Conservation (phyloP, 352 stramenopile genomes). For the Thraustochytrium striatum region DNA sequence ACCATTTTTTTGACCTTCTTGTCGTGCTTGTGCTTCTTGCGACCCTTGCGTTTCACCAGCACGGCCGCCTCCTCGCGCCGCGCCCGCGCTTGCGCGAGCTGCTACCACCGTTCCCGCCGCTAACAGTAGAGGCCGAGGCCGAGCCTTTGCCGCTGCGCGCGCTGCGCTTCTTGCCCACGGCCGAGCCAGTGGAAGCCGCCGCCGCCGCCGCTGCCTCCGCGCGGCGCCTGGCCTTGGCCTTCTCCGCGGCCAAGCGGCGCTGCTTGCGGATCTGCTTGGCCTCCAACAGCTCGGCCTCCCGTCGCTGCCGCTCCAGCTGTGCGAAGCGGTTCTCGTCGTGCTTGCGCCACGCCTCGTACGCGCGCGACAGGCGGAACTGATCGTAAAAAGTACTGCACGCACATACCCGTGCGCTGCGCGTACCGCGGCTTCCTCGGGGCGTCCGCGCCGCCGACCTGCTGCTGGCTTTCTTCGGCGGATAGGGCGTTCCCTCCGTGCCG, state of each 20-base stretch:
- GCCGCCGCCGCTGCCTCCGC: background rate
- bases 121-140: no score
- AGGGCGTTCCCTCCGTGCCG: background rate
- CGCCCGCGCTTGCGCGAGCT: no score
- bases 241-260: background rate
- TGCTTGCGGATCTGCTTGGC: constrained; percentile 12
- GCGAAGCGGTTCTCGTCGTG: constrained; percentile 8
- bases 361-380: constrained; percentile 26
- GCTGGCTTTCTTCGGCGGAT: no score
- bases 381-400: constrained; percentile 47
- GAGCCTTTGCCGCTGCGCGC: no score
- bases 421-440: no score
- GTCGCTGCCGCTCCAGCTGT: background rate
- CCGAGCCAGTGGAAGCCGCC: background rate
- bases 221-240: background rate
- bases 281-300: constrained; percentile 10
- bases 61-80: no score
- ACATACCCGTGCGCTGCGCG: background rate
- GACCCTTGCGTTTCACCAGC: no score
- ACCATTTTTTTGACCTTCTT: constrained; percentile 3
- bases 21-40: background rate
- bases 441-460: no score
- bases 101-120: no score
- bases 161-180: background rate
- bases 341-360: constrained; percentile 21